phyloP scores from a whole-genome alignment of 257 asterid species.

The Nicotiana knightiana region DNA sequence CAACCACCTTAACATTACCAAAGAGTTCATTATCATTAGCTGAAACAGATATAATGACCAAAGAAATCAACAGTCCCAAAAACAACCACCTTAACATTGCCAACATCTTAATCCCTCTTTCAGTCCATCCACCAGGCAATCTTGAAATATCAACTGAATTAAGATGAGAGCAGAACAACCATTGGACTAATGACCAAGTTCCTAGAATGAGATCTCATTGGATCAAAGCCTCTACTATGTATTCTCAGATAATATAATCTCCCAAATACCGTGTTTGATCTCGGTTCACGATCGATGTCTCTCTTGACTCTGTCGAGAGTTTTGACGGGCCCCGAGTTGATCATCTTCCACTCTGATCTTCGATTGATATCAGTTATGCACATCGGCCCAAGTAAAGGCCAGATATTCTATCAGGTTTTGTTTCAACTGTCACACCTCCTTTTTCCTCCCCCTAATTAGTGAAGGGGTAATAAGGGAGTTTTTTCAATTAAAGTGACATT shows the following conservation, averaged over 20 bases:
- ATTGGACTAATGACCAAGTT: constrained; percentile 4
- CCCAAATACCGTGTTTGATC: background rate
- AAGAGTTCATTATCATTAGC: constrained; percentile 28
- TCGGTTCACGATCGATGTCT: no score
- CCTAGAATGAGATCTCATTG: constrained; percentile 17
- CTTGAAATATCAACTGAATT: constrained; percentile 8
- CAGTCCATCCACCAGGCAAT: constrained; percentile 21
- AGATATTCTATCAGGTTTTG: no score
- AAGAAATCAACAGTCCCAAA: constrained; percentile 20
- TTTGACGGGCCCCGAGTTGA: no score
- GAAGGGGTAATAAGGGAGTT: no score
- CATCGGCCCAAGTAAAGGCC: no score
- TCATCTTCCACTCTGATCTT: no score
- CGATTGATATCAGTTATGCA: no score
- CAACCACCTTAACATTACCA: constrained; percentile 17
- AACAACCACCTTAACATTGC: constrained; percentile 16
- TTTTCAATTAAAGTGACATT: no score
- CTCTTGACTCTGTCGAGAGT: no score
- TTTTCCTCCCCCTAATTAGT: no score
- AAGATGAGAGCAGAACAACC: constrained; percentile 2
- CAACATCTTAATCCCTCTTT: constrained; percentile 13
- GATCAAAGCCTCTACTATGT: background rate
- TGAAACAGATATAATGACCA: constrained; percentile 14
- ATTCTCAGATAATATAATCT: constrained; percentile 2
- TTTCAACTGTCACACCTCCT: no score